A percentile compares a stretch with the other conserved stretches of the same genome.
Conservation (phyloP, 2,329 filamentous ascomycete genomes). For the Beauveria caledonica region DNA sequence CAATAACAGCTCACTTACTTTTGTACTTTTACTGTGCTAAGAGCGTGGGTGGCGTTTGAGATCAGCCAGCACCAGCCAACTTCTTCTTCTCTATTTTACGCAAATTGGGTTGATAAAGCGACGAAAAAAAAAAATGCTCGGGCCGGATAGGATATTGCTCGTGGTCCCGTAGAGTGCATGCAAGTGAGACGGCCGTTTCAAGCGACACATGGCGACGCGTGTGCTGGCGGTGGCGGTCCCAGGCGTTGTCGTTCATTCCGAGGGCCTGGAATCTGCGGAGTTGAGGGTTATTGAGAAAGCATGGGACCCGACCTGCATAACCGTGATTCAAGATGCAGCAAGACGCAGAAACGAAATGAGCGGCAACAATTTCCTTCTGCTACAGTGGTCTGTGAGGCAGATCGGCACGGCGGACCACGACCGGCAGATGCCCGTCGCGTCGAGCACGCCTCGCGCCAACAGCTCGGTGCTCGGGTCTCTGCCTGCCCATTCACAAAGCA, state of each 20-base stretch:
- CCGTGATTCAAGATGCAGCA: not conserved
- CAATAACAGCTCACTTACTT: not conserved
- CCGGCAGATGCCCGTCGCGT: not conserved
- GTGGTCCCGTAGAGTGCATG: not conserved
- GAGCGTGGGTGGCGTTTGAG: not conserved
- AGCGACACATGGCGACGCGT: slow-evolving; percentile 5
- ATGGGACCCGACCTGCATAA: not conserved
- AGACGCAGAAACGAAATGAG: too few relatives aligned
- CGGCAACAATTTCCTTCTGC: not conserved
- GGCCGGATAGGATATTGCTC: not conserved
- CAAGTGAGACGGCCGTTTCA: not conserved
- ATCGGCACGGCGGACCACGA: not conserved
- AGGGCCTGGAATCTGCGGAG: slow-evolving; percentile 2
- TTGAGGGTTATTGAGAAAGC: not conserved
- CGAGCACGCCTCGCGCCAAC: slow-evolving; percentile 1
- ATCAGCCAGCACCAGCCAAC: not conserved
- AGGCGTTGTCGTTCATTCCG: slow-evolving; percentile 9
- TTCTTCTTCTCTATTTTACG: not conserved
- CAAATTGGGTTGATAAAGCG: not conserved
- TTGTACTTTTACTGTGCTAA: not conserved
- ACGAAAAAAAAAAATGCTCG: not conserved
- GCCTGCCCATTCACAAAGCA: not conserved
- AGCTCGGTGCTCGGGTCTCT: slow-evolving; percentile 5
- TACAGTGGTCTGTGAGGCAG: not conserved
- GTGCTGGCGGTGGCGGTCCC: not conserved